Base-by-base conservation (phyloP, 495 filamentous ascomycete species). In the Clavariopsis aquatica region DNA sequence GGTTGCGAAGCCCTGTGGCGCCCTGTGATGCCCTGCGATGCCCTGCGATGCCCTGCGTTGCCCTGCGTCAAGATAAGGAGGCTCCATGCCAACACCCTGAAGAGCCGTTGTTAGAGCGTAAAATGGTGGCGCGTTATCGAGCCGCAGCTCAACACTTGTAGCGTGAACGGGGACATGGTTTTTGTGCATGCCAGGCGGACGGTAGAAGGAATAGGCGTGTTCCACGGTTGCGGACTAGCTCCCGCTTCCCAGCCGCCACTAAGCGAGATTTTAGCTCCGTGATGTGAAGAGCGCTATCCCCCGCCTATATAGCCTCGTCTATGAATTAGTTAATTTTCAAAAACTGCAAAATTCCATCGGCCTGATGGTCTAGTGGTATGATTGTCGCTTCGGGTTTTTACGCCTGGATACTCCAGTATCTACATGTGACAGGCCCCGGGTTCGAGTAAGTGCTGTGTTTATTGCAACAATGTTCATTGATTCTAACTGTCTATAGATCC, bases 281-380 rank as follows among this genome's bases (percentile, higher is more conserved):
- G 8, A 17, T 28, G 5, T 24, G 7, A 22, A 26, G 7, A 38
- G 4, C 36, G 36, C 36, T 20, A 13, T 6, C 6, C 31, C 6
- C 6, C 31, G 6, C 6, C 13, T 6, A 36, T 6, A 36, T 6
- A 6, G 13, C 31, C 13, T 6, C 6, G 31, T 6, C 24, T 49
- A 51, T 36, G 52, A 9, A 23, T 17, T 31, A 3, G 17, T 22
- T 24, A 41, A 26, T 20, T 43, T 23, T 45, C n/a, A 23, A 56
- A 45, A 56, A 2, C 24, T 7, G 8, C 29, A 34, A 41, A 56
- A 58, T 49, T 46, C 20, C 36, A n/a, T 57, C 60, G 61, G 61
- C 61, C 61, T 64, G 61, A 52, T 64, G 61, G 61, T 64, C 61
- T 64, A 68, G 65, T 68, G 65, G 65, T 68, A 68, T 68, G 65